A percentile compares a stretch with the other conserved stretches of the same genome.
Evolutionary conservation across 352 stramenopile genomes (phyloP).

Genomic region (Elongisporangium anandrum): DNA sequence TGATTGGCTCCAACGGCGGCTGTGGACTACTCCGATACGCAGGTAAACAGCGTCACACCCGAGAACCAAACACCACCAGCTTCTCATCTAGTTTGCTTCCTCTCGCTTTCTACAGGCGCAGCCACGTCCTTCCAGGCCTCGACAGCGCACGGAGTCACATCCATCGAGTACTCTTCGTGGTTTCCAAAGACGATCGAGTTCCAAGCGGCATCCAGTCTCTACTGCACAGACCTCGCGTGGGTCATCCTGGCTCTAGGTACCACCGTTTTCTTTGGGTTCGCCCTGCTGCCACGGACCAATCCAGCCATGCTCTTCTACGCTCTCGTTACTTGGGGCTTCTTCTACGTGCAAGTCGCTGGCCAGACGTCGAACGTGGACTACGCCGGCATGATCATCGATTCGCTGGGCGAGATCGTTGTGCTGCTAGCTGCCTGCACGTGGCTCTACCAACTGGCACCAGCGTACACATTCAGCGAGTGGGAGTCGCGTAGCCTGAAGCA

Average conservation of each 20-base stretch:
- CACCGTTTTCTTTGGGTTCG: slow-evolving; percentile 35
- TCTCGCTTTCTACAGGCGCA: slow-evolving; percentile 15
- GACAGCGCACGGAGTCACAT: slow-evolving; percentile 43
- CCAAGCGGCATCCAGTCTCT: slow-evolving; percentile 33
- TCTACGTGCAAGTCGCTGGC: slow-evolving; percentile 65
- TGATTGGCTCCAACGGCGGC: slow-evolving; percentile 60
- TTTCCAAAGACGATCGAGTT: slow-evolving; percentile 85
- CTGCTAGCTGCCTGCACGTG: slow-evolving; percentile 48
- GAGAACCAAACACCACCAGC: neutral
- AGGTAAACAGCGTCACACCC: slow-evolving; percentile 20
- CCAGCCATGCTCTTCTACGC: slow-evolving; percentile 41
- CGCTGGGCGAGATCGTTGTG: slow-evolving; percentile 61
- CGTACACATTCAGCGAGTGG: slow-evolving; percentile 50
- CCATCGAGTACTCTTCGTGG: slow-evolving; percentile 52
- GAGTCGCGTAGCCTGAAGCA: slow-evolving; percentile 15
- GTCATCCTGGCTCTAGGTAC: slow-evolving; percentile 45
- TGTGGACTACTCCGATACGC: slow-evolving; percentile 60
- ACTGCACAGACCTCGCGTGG: slow-evolving; percentile 76
- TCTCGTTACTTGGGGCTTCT: slow-evolving; percentile 62
- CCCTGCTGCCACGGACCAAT: slow-evolving; percentile 39
- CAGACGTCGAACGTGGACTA: slow-evolving; percentile 65
- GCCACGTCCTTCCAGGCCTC: slow-evolving; percentile 45
- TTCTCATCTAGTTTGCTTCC: neutral
- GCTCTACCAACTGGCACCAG: slow-evolving; percentile 30
- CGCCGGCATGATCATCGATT: slow-evolving; percentile 31